phyloP scores from a whole-genome alignment of 495 filamentous ascomycete species.

The Annulohypoxylon moriforme region DNA sequence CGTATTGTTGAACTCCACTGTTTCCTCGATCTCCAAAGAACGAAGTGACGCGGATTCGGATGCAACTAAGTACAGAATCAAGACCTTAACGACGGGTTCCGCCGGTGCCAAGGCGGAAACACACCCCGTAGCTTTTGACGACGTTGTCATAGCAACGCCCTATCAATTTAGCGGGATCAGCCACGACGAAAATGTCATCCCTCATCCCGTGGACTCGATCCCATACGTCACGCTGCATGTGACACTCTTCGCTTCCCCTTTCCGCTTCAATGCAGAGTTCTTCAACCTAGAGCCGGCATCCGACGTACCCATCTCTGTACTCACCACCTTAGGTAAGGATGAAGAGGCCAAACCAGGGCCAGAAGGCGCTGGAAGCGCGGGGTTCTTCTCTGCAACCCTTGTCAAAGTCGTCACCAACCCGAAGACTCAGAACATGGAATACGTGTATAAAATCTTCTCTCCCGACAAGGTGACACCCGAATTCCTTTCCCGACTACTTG shows the following conservation, averaged over 20 bases:
- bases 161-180: constrained; percentile 79
- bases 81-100: constrained; percentile 48
- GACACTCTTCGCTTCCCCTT: constrained; percentile 85
- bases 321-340: constrained; percentile 81
- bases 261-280: constrained; percentile 70
- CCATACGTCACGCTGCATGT: constrained; percentile 88
- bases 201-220: constrained; percentile 72
- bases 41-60: constrained; percentile 24
- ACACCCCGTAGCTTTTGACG: constrained; percentile 71
- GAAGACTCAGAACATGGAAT: constrained; percentile 67
- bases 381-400: constrained; percentile 90
- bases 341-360: constrained; percentile 60
- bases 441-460: constrained; percentile 97
- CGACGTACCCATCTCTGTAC: constrained; percentile 73
- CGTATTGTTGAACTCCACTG: constrained; percentile 75
- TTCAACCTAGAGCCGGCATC: constrained; percentile 71
- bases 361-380: constrained; percentile 72
- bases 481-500: constrained; percentile 69
- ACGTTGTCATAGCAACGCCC: constrained; percentile 81
- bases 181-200: constrained; percentile 53
- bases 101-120: constrained; percentile 30
- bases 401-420: constrained; percentile 73
- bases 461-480: constrained; percentile 70
- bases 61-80: constrained; percentile 62
- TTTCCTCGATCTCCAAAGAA: constrained; percentile 68